Evolutionary conservation across 2,329 filamentous ascomycete species (phyloP).

Genomic region (Aspergillus sp.): DNA sequence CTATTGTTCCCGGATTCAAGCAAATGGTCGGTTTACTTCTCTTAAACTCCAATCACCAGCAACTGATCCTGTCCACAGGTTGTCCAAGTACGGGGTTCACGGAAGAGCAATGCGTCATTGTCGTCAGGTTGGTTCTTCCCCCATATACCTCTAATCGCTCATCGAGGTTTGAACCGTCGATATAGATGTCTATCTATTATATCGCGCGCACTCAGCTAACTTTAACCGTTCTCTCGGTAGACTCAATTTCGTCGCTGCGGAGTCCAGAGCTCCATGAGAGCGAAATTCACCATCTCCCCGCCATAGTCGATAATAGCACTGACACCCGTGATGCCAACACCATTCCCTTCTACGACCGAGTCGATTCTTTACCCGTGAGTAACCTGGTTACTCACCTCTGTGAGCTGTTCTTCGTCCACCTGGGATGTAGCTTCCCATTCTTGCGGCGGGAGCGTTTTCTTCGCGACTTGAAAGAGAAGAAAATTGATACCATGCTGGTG

Average conservation of each 20-base stretch:
- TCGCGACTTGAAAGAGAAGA: slow-evolving; percentile 74
- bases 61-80: slow-evolving; percentile 54
- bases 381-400: slow-evolving; percentile 74
- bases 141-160: not conserved
- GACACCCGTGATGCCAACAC: slow-evolving; percentile 38
- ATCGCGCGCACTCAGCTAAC: not conserved
- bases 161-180: too few relatives aligned
- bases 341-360: slow-evolving; percentile 74
- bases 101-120: slow-evolving; percentile 40
- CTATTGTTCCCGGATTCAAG: slow-evolving; percentile 88
- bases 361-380: slow-evolving; percentile 68
- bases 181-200: too few relatives aligned
- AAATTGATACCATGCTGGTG: slow-evolving; percentile 78
- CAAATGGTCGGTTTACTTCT: slow-evolving; percentile 68
- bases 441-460: slow-evolving; percentile 71
- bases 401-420: slow-evolving; percentile 75
- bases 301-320: slow-evolving; percentile 25
- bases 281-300: slow-evolving; percentile 17
- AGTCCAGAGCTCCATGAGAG: slow-evolving; percentile 31
- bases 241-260: slow-evolving; percentile 36
- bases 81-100: slow-evolving; percentile 58
- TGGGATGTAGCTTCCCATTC: slow-evolving; percentile 86
- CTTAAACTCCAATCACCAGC: not conserved
- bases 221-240: slow-evolving; percentile 17
- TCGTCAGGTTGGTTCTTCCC: slow-evolving; percentile 35